Percentiles rank a stretch among this genome's conserved stretches.
phyloP scores from a whole-genome alignment of 2,329 filamentous ascomycete species.

The Fusarium sacchari region DNA sequence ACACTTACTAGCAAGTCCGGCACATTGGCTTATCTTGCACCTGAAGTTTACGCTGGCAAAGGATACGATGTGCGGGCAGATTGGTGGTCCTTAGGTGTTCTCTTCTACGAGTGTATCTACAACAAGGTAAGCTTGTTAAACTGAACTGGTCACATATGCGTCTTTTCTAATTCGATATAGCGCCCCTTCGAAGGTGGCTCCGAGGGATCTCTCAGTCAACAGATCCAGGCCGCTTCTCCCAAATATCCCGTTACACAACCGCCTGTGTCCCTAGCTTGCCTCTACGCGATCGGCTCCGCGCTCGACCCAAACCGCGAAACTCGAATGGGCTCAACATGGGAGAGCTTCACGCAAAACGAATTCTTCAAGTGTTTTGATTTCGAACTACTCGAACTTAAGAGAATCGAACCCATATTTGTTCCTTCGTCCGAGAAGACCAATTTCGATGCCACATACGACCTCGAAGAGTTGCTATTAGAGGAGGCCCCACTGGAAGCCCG shows the following conservation, averaged over 20 bases:
- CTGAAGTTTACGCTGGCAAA: slow-evolving; percentile 90
- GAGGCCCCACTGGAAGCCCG: slow-evolving; percentile 94
- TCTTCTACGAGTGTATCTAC: slow-evolving; percentile 99
- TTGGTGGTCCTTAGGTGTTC: slow-evolving; percentile 97
- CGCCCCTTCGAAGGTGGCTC: slow-evolving; percentile 92
- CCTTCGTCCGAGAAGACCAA: slow-evolving; percentile 98
- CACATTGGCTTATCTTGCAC: slow-evolving; percentile 93
- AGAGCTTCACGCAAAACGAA: slow-evolving; percentile 85
- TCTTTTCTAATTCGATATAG: slow-evolving; percentile 55
- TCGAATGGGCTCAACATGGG: slow-evolving; percentile 87
- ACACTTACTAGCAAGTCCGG: slow-evolving; percentile 94
- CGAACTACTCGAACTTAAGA: slow-evolving; percentile 81
- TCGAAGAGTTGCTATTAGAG: slow-evolving; percentile 92
- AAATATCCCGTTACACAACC: slow-evolving; percentile 94
- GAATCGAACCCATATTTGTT: slow-evolving; percentile 89
- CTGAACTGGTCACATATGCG: background rate
- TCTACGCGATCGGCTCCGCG: slow-evolving; percentile 87
- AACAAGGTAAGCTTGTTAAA: slow-evolving; percentile 76
- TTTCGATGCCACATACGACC: slow-evolving; percentile 97
- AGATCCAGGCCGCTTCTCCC: slow-evolving; percentile 83
- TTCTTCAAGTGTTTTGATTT: slow-evolving; percentile 93
- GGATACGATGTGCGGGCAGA: slow-evolving; percentile 93
- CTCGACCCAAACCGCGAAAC: slow-evolving; percentile 82
- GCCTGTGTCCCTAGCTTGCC: slow-evolving; percentile 85
- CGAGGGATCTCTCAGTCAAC: slow-evolving; percentile 80